phyloP scores from a whole-genome alignment of 2,329 filamentous ascomycete species.

The Cladorrhinum sp. region DNA sequence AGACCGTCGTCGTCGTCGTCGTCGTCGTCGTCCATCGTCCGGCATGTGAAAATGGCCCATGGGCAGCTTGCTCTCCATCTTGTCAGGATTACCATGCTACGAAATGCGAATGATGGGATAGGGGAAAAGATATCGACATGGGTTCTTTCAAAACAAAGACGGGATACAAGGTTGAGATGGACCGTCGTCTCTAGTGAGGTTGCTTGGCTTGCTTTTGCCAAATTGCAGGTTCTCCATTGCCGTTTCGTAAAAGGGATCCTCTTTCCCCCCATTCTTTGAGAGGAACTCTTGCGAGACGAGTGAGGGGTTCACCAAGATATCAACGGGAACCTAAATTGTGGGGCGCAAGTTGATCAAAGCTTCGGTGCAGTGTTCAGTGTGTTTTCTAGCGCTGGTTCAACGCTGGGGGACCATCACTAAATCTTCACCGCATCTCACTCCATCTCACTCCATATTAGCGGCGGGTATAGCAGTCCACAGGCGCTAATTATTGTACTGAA shows the following conservation, averaged over 20 bases:
- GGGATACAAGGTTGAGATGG: neutral
- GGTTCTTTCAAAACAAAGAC: neutral
- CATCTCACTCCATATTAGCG: neutral
- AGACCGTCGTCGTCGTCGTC: neutral
- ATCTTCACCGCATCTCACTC: neutral
- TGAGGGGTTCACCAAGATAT: neutral
- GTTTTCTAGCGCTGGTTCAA: constrained; percentile 1
- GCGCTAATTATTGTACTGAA: no score
- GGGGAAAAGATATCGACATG: neutral
- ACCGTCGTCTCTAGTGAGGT: neutral
- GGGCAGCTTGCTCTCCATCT: neutral
- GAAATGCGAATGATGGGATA: no score
- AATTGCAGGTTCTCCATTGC: constrained; percentile 5
- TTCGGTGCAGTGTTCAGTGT: constrained; percentile 5
- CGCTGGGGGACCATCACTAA: neutral
- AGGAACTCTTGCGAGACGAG: neutral
- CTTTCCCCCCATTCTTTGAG: neutral
- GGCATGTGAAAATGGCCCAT: neutral
- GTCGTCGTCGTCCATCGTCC: neutral
- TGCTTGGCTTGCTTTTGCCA: neutral
- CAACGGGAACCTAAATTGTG: neutral
- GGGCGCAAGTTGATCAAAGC: constrained; percentile 9
- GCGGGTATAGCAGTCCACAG: neutral
- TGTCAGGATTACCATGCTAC: neutral
- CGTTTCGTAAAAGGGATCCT: neutral